Evolutionary conservation across 2,329 filamentous ascomycete species (phyloP), one percentile per base, ranked within the genome.

Genomic region (Neonectria faginata): DNA sequence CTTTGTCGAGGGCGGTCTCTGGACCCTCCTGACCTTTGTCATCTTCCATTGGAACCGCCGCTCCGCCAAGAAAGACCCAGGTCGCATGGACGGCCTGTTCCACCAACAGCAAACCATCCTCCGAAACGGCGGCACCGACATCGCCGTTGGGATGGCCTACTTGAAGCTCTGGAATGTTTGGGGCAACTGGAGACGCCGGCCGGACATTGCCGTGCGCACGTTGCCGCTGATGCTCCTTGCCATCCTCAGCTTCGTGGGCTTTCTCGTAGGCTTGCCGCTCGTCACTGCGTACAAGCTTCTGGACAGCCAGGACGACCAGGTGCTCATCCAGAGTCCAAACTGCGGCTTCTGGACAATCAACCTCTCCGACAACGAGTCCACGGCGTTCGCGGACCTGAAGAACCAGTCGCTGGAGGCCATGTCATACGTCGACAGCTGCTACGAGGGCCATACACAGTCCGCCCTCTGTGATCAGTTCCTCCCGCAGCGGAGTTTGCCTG

Each of bases 401-500:
- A 58, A 58, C 31, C 29, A 51, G 44, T 51, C 56, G 3, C 25
- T 31, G 45, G 56, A 51, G n/a, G 45, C 56, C 7, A 36, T 51
- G 18, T 36, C 56, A 5, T 58, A 58, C 45, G 56, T 58, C 44
- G 56, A 58, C 22, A 58, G 56, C 44, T 58, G 56, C 56, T 58
- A 58, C 20, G 56, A 58, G 31, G 31, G 56, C 22, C 20, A 14
- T 33, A 45, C 56, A 2, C 25, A 50, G 45, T 58, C 45, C 12
- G 29, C 56, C 8, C 45, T 58, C 14, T 58, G 56, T 33, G 56
- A 58, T 25, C 22, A 9, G 20, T 58, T 58, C 36, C 56, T 58
- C 16, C 42, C 56, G 1, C 27, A n/a, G 8, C 56, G 56, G 5
- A 45, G 12, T 16, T 45, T 58, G 2, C 56, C 56, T 3, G 20